Evolutionary conservation across 2,329 filamentous ascomycete species (phyloP).

Genomic region (Pseudogymnoascus sp.): DNA sequence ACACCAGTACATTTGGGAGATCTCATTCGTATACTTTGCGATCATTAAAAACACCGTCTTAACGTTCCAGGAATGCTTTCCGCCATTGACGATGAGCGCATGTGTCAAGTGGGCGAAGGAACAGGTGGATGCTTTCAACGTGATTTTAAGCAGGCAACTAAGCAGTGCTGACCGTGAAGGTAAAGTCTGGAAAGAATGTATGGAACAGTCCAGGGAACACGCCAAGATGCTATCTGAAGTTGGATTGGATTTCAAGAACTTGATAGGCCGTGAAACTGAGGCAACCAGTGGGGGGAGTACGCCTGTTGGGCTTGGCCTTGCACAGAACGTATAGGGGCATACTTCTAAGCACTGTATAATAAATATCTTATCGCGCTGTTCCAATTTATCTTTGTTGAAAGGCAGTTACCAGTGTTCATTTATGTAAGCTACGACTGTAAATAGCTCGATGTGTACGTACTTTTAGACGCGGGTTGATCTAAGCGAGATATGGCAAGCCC

Average conservation of each 20-base stretch:
- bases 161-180: slow-evolving; percentile 75
- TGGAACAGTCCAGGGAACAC: slow-evolving; percentile 73
- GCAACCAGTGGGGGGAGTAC: not conserved
- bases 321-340: not conserved
- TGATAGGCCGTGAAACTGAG: slow-evolving; percentile 49
- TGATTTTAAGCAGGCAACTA: slow-evolving; percentile 70
- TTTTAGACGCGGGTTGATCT: slow-evolving; percentile 7
- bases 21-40: slow-evolving; percentile 93
- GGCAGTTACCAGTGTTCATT: not conserved
- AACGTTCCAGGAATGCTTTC: slow-evolving; percentile 82
- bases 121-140: slow-evolving; percentile 84
- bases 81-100: slow-evolving; percentile 78
- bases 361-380: not conserved
- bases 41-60: slow-evolving; percentile 87
- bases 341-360: not conserved
- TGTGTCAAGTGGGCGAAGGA: slow-evolving; percentile 99
- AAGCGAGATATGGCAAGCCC: slow-evolving; percentile 9
- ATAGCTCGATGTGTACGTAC: not conserved
- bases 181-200: slow-evolving; percentile 71
- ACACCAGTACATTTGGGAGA: slow-evolving; percentile 85
- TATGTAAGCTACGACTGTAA: not conserved
- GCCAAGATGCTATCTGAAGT: slow-evolving; percentile 74
- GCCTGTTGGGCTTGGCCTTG: not conserved
- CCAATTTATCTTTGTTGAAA: not conserved
- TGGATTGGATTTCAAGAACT: slow-evolving; percentile 77